Evolutionary conservation across 73 alveolate species (phyloP).

Genomic region (Durusdinium trenchii): DNA sequence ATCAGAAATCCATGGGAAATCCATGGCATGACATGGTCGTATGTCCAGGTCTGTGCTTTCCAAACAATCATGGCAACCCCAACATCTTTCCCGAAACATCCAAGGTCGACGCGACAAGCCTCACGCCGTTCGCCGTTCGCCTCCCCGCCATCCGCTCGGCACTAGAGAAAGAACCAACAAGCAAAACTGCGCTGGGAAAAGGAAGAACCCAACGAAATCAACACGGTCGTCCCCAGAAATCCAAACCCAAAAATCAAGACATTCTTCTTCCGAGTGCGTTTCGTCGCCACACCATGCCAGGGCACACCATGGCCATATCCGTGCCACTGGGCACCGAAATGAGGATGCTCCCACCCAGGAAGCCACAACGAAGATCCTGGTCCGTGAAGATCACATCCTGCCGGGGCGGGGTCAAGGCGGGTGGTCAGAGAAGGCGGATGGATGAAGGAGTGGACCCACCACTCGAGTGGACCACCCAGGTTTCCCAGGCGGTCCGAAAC

Average conservation of each 20-base stretch:
- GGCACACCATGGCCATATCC: neutral
- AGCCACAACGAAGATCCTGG: neutral
- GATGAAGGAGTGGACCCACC: neutral
- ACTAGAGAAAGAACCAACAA: neutral
- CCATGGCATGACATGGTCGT: too few relatives aligned
- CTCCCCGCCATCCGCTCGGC: neutral
- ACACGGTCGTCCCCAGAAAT: neutral
- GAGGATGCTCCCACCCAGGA: neutral
- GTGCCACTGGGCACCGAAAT: neutral
- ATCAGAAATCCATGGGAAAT: too few relatives aligned
- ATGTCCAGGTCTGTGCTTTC: too few relatives aligned
- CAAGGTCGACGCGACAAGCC: too few relatives aligned
- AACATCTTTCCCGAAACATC: too few relatives aligned
- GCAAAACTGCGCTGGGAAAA: neutral
- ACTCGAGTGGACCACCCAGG: neutral
- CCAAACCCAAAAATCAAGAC: neutral
- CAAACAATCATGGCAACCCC: too few relatives aligned
- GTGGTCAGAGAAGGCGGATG: neutral
- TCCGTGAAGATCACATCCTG: neutral
- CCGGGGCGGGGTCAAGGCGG: neutral
- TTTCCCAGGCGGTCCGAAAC: neutral
- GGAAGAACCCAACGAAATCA: neutral
- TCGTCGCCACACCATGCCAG: neutral
- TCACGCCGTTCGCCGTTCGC: neutral
- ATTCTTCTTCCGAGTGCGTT: neutral